Evolutionary conservation across 208 protist species (phyloP).

Genomic region (Leishmania lainsoni): DNA sequence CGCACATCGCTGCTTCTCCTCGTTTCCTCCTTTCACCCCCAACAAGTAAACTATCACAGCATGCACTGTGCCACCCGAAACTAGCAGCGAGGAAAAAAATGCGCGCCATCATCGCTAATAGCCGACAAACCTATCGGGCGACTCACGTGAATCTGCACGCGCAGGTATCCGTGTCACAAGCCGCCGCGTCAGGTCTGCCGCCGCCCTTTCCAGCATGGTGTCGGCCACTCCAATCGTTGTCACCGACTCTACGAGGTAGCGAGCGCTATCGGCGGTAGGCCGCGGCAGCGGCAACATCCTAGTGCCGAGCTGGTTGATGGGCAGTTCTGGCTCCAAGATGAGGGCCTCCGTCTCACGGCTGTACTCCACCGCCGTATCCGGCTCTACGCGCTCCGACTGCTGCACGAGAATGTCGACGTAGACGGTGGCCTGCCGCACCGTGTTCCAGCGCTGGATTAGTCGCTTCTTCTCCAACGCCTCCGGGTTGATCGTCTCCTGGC

Average conservation of each 20-base stretch:
- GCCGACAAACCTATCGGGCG: conserved; percentile 15
- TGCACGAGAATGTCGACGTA: conserved; percentile 85
- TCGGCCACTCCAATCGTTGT: conserved; percentile 14
- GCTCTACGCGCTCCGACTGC: conserved; percentile 69
- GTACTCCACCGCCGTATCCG: conserved; percentile 63
- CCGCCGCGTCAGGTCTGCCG: conserved; percentile 11
- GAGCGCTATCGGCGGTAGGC: conserved; percentile 40
- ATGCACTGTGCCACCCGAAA: neutral
- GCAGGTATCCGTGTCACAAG: conserved; percentile 9
- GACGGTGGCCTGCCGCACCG: conserved; percentile 55
- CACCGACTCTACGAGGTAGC: conserved; percentile 55
- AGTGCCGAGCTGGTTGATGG: conserved; percentile 29
- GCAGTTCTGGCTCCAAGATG: conserved; percentile 59
- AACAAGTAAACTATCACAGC: neutral
- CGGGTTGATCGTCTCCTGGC: conserved; percentile 17
- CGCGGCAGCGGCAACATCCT: conserved; percentile 59
- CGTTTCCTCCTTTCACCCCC: neutral
- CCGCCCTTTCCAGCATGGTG: conserved; percentile 17
- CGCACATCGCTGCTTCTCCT: neutral
- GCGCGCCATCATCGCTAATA: conserved; percentile 5
- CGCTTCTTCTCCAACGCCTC: conserved; percentile 55
- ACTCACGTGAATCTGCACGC: neutral
- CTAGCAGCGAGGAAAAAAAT: neutral
- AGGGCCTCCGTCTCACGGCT: conserved; percentile 69
- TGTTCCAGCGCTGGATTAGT: conserved; percentile 57